Evolutionary conservation across 2,329 filamentous ascomycete species (phyloP), one percentile per base, ranked within the genome.

Genomic region (Paracorniculantispora psalliotae): DNA sequence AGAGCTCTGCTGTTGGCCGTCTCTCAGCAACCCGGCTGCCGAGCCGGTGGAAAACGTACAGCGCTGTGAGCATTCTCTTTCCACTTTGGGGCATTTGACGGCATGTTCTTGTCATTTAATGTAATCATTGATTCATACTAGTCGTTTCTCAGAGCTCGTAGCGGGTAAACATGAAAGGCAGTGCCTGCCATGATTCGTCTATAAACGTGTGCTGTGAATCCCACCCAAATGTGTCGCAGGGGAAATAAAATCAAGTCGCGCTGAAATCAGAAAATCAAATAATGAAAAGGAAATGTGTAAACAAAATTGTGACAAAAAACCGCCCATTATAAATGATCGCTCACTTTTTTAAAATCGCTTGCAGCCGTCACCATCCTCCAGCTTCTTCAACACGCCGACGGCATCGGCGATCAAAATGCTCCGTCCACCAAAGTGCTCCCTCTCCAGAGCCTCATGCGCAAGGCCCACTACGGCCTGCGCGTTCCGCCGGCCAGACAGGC

Each of bases 351-450:
- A 79, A 64, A 79, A 79, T 70, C 76, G 75, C 61, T 72, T 75
- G 66, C 71, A 69, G 56, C 72, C 72, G 9, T 67, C 71, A 1
- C 74, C 72, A 62, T 79, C 76, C 63, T 82, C 79, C 55, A 86
- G 67, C 64, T 76, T 80, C 64, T 71, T 75, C 63, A 86, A 64
- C 54, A 84, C 81, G 2, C 75, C 71, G 3, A 82, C 72, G 7
- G 81, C 80, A 64, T 86, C 82, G 25, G 79, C 74, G 46, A 81
- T 79, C 52, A 84, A 66, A 49, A 78, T 75, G 63, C 75, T 83
- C 52, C 75, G 73, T 21, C 74, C 73, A 6, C 79, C 81, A 3
- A 78, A 67, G 39, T 78, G 80, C 54, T 84, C 82, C 44, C 67
- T 67, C 64, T 81, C 78, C 44, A 86, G 69, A 44, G 75, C 69